Conservation (phyloP, 1,139 yeast species). For the Zygotorulaspora mrakii region DNA sequence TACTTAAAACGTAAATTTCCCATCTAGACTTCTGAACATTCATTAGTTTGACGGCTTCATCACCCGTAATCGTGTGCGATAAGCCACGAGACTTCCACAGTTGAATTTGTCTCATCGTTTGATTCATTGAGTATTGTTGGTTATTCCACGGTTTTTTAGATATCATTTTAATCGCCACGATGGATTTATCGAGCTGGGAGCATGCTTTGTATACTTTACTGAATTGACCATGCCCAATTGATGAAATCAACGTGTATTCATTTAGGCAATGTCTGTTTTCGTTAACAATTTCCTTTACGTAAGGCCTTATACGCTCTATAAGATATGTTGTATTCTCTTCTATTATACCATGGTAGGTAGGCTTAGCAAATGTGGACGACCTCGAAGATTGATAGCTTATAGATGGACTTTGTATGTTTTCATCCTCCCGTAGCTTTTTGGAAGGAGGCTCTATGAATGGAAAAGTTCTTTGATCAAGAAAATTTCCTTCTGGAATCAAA, state of each 20-base stretch:
- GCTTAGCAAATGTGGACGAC: constrained; percentile 9
- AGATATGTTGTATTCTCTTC: constrained; percentile 13
- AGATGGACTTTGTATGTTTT: constrained; percentile 1
- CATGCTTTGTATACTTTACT: constrained; percentile 41
- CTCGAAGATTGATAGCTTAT: constrained; percentile 10
- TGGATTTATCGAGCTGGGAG: constrained; percentile 6
- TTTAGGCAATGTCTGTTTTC: constrained; percentile 16
- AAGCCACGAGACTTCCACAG: constrained; percentile 25
- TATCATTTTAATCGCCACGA: constrained; percentile 33
- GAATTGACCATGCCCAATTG: constrained; percentile 43
- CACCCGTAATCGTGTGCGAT: constrained; percentile 17
- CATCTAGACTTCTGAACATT: constrained; percentile 34
- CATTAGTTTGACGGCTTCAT: constrained; percentile 29
- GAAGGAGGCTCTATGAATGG: background rate
- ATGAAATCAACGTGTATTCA: constrained; percentile 23
- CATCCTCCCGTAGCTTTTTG: background rate
- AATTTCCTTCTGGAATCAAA: background rate
- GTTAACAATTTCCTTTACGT: constrained; percentile 11
- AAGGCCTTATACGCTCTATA: constrained; percentile 10
- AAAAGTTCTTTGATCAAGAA: background rate
- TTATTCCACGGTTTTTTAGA: constrained; percentile 28
- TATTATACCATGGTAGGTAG: constrained; percentile 16
- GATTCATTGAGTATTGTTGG: constrained; percentile 34
- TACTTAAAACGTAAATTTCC: constrained; percentile 31
- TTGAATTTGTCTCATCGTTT: constrained; percentile 30